Conservation (phyloP, 2,329 filamentous ascomycete genomes). For the Emericellopsis cladophorae region DNA sequence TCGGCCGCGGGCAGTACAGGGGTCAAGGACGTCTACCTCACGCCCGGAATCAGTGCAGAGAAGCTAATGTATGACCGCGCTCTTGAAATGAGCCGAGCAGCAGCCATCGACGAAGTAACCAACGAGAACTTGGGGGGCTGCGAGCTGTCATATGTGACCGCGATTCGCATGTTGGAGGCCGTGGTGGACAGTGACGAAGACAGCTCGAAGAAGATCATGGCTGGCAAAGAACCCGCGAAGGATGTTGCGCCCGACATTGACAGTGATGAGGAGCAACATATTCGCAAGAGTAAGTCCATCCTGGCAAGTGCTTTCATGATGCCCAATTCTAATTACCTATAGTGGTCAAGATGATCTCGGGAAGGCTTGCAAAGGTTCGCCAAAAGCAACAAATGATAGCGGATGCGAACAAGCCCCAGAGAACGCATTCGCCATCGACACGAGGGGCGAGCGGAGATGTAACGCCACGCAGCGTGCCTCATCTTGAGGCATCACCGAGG, state of each 20-base stretch:
- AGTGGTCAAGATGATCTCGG: constrained; percentile 53
- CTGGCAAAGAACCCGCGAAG: constrained; percentile 14
- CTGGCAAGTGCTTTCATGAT: not conserved
- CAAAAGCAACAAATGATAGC: constrained; percentile 51
- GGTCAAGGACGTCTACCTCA: constrained; percentile 70
- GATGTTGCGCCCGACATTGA: constrained; percentile 36
- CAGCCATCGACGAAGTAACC: constrained; percentile 90
- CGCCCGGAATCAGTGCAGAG: constrained; percentile 82
- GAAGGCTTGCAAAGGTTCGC: constrained; percentile 40
- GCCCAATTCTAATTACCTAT: not conserved
- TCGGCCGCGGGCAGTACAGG: constrained; percentile 51
- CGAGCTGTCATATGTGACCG: constrained; percentile 85
- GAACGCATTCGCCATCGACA: constrained; percentile 25
- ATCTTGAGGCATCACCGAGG: constrained; percentile 9
- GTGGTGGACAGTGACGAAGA: constrained; percentile 76
- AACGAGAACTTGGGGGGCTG: constrained; percentile 80
- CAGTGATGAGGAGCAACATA: constrained; percentile 58
- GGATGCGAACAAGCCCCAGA: constrained; percentile 39
- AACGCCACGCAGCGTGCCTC: constrained; percentile 41
- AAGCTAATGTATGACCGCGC: constrained; percentile 97
- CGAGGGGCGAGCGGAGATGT: constrained; percentile 43
- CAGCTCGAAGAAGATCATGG: constrained; percentile 18
- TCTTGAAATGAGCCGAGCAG: constrained; percentile 88
- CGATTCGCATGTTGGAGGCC: constrained; percentile 88
- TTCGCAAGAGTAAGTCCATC: constrained; percentile 52